Percentiles rank a stretch among this genome's conserved stretches.
phyloP scores from a whole-genome alignment of 208 protist genomes.

The Leishmania mexicana region DNA sequence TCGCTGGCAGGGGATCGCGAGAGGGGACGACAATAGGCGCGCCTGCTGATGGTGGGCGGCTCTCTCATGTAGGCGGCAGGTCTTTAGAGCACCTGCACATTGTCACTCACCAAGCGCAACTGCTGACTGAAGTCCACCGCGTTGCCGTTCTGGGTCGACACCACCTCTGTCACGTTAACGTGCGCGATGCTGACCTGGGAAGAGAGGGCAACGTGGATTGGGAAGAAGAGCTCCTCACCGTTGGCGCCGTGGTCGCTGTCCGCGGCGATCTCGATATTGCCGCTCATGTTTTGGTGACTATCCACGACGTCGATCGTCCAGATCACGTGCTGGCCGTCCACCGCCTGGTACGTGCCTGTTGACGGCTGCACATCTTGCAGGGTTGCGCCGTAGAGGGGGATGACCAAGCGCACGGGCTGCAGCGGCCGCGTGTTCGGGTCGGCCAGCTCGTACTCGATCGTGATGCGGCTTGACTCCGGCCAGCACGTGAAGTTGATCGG shows the following conservation, averaged over 20 bases:
- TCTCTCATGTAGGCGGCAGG: neutral
- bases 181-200: slow-evolving; percentile 43
- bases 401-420: slow-evolving; percentile 49
- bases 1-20: slow-evolving; percentile 5
- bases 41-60: neutral
- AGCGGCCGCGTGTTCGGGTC: slow-evolving; percentile 43
- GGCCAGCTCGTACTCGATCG: slow-evolving; percentile 84
- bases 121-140: slow-evolving; percentile 71
- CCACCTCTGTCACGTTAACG: slow-evolving; percentile 65
- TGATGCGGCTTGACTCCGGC: slow-evolving; percentile 67
- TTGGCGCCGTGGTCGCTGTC: slow-evolving; percentile 22
- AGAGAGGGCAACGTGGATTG: slow-evolving; percentile 61
- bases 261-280: slow-evolving; percentile 75
- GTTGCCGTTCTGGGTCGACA: slow-evolving; percentile 55
- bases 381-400: slow-evolving; percentile 63
- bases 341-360: slow-evolving; percentile 41
- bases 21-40: neutral
- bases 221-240: slow-evolving; percentile 71
- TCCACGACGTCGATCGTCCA: slow-evolving; percentile 76
- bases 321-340: slow-evolving; percentile 36
- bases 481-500: slow-evolving; percentile 86
- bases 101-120: slow-evolving; percentile 48
- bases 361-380: slow-evolving; percentile 46
- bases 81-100: slow-evolving; percentile 49
- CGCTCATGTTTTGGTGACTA: slow-evolving; percentile 42